Base-by-base conservation (phyloP, 2,329 filamentous ascomycete species). In the Karstenula rhodostoma region DNA sequence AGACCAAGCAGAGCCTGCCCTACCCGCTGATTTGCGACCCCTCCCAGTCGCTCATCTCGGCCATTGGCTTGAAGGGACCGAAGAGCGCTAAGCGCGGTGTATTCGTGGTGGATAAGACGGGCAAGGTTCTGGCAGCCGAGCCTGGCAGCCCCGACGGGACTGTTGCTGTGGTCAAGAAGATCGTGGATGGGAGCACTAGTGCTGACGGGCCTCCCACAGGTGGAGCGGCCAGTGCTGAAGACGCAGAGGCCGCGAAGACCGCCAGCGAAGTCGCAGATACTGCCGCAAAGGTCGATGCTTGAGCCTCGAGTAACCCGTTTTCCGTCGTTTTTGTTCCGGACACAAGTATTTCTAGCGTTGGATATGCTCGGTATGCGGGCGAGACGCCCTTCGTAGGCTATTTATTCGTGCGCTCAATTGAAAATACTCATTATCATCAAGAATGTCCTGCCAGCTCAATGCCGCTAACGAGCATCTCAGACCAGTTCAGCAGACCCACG, bases 11-110 rank as follows among this genome's bases (percentile, higher is more conserved):
- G 79, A 92, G 90, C 65, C 86, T 98, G 56, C 92, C 90, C 5
- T 99, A 97, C 78, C 83, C 90, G 37, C 87, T 99, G 48, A 86
- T 99, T 43, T 98, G 94, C 81, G 94, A 99, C 77, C 86, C 89
- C 6, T 80, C 82, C 54, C 87, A 85, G 29, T 88, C 87, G 2
- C 85, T 99, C 60, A 96, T 98, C 71, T 83, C 78, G 13, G 93
- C 93, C 57, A 91, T 98, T 75, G 94, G 94, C n/a, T 81, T 98
- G 67, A 94, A 93, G 82, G 78, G 83, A 8, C 90, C 91, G 48
- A 91, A 88, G 78, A 90, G 92, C 62, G 96, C 93, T 17, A 87
- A 86, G 52, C 89, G 95, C 64, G 95, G 94, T 66, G 93, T 98
- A 42, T 96, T 97, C 70, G 91, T 92, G 53, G 84, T 98, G 56